Conservation (phyloP, 2,329 filamentous ascomycete species). For the Diplodia seriata region DNA sequence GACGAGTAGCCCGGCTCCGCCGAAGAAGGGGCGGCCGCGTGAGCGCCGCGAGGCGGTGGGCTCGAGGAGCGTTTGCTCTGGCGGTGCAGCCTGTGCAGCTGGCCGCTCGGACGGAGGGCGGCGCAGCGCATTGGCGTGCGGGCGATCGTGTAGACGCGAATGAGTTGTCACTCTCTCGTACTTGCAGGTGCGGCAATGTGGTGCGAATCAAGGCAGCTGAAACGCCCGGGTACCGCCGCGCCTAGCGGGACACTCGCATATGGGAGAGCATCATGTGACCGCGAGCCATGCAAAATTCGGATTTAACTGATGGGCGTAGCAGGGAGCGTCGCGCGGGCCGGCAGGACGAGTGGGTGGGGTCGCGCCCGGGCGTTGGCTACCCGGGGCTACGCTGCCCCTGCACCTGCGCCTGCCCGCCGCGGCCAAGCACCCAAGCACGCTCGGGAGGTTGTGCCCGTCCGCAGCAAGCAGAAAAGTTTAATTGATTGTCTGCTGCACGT, state of each 20-base stretch:
- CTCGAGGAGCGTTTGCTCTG: slow-evolving; percentile 23
- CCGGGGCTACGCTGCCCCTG: neutral
- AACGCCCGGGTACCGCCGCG: slow-evolving; percentile 29
- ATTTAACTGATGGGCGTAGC: neutral
- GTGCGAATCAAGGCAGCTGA: slow-evolving; percentile 32
- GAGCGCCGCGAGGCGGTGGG: slow-evolving; percentile 35
- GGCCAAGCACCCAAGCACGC: slow-evolving; percentile 27
- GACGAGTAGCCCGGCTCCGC: slow-evolving; percentile 33
- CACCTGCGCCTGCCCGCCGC: slow-evolving; percentile 17
- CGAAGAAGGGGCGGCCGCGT: slow-evolving; percentile 32
- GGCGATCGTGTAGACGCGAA: slow-evolving; percentile 29
- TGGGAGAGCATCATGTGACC: slow-evolving; percentile 33
- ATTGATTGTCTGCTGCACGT: slow-evolving; percentile 30
- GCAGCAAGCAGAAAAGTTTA: slow-evolving; percentile 33
- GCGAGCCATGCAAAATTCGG: slow-evolving; percentile 6
- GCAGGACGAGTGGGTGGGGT: neutral
- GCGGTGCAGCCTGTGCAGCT: slow-evolving; percentile 23
- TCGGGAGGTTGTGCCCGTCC: slow-evolving; percentile 32
- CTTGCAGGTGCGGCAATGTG: slow-evolving; percentile 30
- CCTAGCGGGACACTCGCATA: slow-evolving; percentile 33
- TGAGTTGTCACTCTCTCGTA: slow-evolving; percentile 30
- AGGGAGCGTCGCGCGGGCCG: slow-evolving; percentile 22
- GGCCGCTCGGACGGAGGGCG: slow-evolving; percentile 28
- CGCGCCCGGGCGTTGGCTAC: no score
- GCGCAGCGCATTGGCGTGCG: slow-evolving; percentile 24